Percentiles rank a stretch among this genome's conserved stretches.
These are phyloP conservation scores for Paulownia fortunei DNA, from an alignment of 257 asterid species.

Conservation along the genomic window DNA sequence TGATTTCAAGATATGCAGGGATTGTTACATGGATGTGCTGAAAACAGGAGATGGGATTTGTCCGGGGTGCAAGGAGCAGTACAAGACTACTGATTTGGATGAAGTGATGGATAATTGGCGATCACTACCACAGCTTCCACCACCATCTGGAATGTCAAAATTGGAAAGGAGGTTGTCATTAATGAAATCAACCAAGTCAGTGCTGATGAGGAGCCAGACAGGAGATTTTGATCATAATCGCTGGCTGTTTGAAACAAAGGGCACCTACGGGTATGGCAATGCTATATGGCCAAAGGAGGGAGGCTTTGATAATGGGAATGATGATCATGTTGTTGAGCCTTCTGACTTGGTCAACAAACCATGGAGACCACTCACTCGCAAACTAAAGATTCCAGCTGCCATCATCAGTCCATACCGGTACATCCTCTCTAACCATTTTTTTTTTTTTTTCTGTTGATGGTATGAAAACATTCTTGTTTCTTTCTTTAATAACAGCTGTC, in stretches of 20 bases:
- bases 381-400: constrained; percentile 74
- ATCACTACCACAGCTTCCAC: constrained; percentile 58
- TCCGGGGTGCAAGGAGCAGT: constrained; percentile 80
- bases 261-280: constrained; percentile 83
- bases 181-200: constrained; percentile 67
- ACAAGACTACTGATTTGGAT: constrained; percentile 57
- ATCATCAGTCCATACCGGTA: constrained; percentile 84
- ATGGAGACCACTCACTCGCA: constrained; percentile 87
- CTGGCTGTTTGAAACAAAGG: constrained; percentile 81
- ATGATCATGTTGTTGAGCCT: constrained; percentile 47
- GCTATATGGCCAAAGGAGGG: constrained; percentile 90
- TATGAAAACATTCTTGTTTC: constrained; percentile 2
- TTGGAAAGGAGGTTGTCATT: constrained; percentile 72
- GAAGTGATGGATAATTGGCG: constrained; percentile 54
- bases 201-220: constrained; percentile 76
- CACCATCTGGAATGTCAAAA: constrained; percentile 65
- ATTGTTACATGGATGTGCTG: constrained; percentile 65
- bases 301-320: constrained; percentile 53
- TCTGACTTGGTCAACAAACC: constrained; percentile 63
- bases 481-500: neutral
- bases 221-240: constrained; percentile 79
- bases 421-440: neutral
- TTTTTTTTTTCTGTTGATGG: neutral
- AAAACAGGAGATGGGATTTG: constrained; percentile 73
- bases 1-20: constrained; percentile 81